Evolutionary conservation across 1,284 basidiomycete genomes (phyloP).

Genomic region (Heterobasidion annosum): DNA sequence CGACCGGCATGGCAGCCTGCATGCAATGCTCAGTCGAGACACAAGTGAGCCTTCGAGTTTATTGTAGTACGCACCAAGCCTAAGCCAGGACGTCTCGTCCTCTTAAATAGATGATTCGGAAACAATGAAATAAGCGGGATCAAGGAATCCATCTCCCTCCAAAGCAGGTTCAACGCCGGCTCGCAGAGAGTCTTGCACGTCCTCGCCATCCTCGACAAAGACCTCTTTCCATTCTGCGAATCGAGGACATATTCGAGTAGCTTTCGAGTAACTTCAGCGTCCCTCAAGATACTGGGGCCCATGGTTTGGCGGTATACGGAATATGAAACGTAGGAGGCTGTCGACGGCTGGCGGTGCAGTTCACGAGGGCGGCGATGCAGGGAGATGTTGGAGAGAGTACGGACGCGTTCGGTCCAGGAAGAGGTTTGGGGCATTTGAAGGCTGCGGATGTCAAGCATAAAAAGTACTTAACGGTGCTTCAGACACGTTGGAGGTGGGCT

Average conservation of each 20-base stretch:
- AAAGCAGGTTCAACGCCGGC: constrained; percentile 62
- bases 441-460: constrained; percentile 17
- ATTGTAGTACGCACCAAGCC: constrained; percentile 51
- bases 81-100: constrained; percentile 56
- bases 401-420: constrained; percentile 28
- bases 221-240: constrained; percentile 44
- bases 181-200: constrained; percentile 65
- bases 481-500: constrained; percentile 13
- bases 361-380: constrained; percentile 27
- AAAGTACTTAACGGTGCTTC: constrained; percentile 8
- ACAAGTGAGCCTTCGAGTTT: constrained; percentile 7
- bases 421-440: constrained; percentile 26
- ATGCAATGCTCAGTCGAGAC: constrained; percentile 7
- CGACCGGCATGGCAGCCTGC: constrained; percentile 50
- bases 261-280: constrained; percentile 51
- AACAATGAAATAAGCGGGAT: constrained; percentile 63
- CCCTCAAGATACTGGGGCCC: constrained; percentile 47
- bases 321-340: constrained; percentile 28
- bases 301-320: constrained; percentile 40
- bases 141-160: constrained; percentile 71
- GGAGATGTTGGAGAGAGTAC: constrained; percentile 23
- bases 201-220: constrained; percentile 43
- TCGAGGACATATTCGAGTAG: constrained; percentile 64
- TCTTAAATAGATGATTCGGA: constrained; percentile 56
- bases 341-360: constrained; percentile 25